Conservation (phyloP, 1,284 basidiomycete genomes). For the Rhodotorula sp. region DNA sequence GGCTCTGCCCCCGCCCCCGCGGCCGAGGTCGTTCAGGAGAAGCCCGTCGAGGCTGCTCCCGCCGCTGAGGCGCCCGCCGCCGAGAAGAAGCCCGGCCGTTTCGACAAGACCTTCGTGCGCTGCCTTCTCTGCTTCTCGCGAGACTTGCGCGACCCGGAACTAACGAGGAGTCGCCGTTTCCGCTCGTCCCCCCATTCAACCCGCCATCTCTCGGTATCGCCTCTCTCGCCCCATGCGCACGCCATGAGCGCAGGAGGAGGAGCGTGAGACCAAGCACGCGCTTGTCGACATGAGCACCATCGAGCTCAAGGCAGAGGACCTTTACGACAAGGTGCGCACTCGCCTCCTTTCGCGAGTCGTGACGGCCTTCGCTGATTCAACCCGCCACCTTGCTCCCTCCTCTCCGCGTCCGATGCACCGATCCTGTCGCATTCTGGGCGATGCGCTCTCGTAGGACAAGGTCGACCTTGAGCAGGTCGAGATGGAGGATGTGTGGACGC, state of each 20-base stretch:
- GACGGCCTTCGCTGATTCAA: background rate
- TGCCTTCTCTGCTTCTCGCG: too few relatives aligned
- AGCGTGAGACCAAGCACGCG: slow-evolving; percentile 47
- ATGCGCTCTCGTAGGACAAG: slow-evolving; percentile 85
- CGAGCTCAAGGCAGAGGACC: slow-evolving; percentile 87
- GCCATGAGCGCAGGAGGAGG: slow-evolving; percentile 28
- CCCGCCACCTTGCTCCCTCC: background rate
- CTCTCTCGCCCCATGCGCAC: background rate
- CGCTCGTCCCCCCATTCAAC: background rate
- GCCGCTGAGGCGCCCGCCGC: slow-evolving; percentile 11
- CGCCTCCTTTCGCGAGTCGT: background rate
- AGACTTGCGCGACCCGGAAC: too few relatives aligned
- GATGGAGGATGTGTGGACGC: slow-evolving; percentile 94
- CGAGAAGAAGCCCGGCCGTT: slow-evolving; percentile 37
- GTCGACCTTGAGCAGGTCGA: slow-evolving; percentile 97
- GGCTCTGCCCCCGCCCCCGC: slow-evolving; percentile 5
- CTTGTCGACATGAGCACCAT: slow-evolving; percentile 59
- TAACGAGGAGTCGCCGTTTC: background rate
- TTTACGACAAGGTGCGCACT: slow-evolving; percentile 52
- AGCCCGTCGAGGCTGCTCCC: slow-evolving; percentile 12
- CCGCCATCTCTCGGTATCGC: background rate
- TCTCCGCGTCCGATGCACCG: background rate
- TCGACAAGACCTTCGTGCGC: slow-evolving; percentile 43
- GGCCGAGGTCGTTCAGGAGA: slow-evolving; percentile 34
- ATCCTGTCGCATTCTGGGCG: background rate